Percentiles rank a stretch among this genome's conserved stretches.
Conservation (phyloP, 805 yeast genomes). For the Candida lessepsii region DNA sequence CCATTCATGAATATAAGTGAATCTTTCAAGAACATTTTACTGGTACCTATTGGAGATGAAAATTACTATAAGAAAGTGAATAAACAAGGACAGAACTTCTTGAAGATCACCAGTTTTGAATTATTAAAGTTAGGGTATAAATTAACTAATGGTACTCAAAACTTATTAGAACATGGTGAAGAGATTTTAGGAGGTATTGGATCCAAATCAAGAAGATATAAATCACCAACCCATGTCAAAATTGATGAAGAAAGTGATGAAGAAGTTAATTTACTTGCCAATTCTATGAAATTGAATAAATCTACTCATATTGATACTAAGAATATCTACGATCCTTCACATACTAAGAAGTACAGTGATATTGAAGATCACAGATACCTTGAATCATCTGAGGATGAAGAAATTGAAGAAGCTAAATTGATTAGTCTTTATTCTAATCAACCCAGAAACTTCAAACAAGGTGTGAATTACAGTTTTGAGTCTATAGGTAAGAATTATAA, state of each 20-base stretch:
- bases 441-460: conserved; percentile 69
- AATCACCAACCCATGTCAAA: neutral
- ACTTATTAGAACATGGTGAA: conserved; percentile 75
- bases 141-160: conserved; percentile 85
- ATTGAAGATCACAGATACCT: conserved; percentile 25
- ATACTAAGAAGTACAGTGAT: conserved; percentile 18
- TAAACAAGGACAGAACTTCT: conserved; percentile 71
- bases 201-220: conserved; percentile 41
- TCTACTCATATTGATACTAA: neutral
- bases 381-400: conserved; percentile 23
- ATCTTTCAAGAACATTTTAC: conserved; percentile 71
- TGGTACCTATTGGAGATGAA: conserved; percentile 65
- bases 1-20: conserved; percentile 76
- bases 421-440: conserved; percentile 83
- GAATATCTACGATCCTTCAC: conserved; percentile 10
- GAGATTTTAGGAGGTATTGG: conserved; percentile 77
- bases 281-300: conserved; percentile 14
- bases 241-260: conserved; percentile 4
- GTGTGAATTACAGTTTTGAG: conserved; percentile 70
- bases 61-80: conserved; percentile 66
- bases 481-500: conserved; percentile 67
- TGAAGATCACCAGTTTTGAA: conserved; percentile 78
- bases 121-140: conserved; percentile 78
- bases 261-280: conserved; percentile 10
- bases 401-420: conserved; percentile 30